Conservation (phyloP, 306 rosid species). For the Sphenostylis stenocarpa region DNA sequence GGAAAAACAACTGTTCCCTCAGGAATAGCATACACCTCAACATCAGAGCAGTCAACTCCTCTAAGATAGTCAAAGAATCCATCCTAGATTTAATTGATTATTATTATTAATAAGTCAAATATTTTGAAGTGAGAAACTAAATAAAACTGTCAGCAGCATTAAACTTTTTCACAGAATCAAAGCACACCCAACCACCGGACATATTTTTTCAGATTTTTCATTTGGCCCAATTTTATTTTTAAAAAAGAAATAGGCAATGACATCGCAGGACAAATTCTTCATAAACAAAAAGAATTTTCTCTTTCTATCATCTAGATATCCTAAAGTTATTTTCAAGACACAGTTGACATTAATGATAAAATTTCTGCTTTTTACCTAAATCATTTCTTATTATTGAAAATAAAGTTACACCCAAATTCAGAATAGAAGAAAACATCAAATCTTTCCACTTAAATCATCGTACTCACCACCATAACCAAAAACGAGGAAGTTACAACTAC, state of each 20-base stretch:
- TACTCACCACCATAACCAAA: neutral
- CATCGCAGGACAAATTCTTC: conserved; percentile 6
- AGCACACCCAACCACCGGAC: conserved; percentile 19
- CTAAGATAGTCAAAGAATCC: conserved; percentile 85
- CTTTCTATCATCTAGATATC: conserved; percentile 12
- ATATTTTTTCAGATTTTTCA: conserved; percentile 13
- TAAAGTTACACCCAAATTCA: neutral
- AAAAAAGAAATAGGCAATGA: neutral
- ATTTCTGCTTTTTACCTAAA: neutral
- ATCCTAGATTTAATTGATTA: conserved; percentile 59
- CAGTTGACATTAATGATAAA: neutral
- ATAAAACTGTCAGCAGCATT: conserved; percentile 13
- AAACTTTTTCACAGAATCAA: conserved; percentile 25
- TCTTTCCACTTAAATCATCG: neutral
- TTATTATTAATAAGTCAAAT: conserved; percentile 19
- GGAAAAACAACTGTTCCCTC: conserved; percentile 98
- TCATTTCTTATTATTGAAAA: neutral
- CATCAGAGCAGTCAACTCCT: conserved; percentile 86
- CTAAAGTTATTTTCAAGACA: neutral
- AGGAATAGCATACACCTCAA: conserved; percentile 79
- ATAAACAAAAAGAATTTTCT: neutral
- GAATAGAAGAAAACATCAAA: conserved; percentile 9
- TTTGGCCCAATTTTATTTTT: neutral
- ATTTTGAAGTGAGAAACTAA: conserved; percentile 11
- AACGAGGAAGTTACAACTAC: neutral